Evolutionary conservation across 495 filamentous ascomycete genomes (phyloP), one percentile per base, ranked within the genome.

Genomic region (Penicillium nucicola): DNA sequence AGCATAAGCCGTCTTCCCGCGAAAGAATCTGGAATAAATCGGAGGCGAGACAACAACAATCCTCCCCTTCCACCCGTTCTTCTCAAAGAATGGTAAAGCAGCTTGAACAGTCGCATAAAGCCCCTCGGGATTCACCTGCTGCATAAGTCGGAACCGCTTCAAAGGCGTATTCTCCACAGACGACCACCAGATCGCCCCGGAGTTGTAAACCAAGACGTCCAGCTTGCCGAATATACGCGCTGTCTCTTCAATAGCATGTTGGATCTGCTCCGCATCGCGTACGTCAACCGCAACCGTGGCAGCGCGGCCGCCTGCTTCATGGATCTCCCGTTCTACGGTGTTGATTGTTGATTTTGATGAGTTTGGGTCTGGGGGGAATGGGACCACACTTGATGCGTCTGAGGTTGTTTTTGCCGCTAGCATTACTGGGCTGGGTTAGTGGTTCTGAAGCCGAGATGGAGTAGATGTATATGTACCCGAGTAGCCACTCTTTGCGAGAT

Each of bases 131-230:
- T 95, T 95, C 51, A 95, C 82, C 18, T 77, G 74, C 65, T 93
- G 88, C 86, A 95, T 86, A 15, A 95, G 77, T 58, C 82, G 82
- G 70, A 90, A 95, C 7, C 89, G 78, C 65, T 87, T 88, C 57
- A 85, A 72, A 1, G 90, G 88, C 5, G 89, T 95, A 30, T 78
- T 75, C 39, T 82, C 78, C 2, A 95, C 81, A 30, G 85, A 80
- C 0, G 85, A 78, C 90, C 90, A 95, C 84, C 85, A 92, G 48
- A 95, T 92, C 0, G 90, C 89, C 19, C 90, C 89, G 0, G 85
- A 84, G 65, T 95, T 95, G 73, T 93, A 92, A 42, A 95, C 64
- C 2, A 93, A 65, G 0, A 85, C 83, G 61, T 93, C 87, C 6
- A 95, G 70, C 25, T 76, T 77, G 37, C 73, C 70, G 61, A 87